Percentiles rank a stretch among this genome's conserved stretches.
These are phyloP conservation scores for Verbena officinalis DNA, from an alignment of 257 asterid species.

Conservation along the genomic window DNA sequence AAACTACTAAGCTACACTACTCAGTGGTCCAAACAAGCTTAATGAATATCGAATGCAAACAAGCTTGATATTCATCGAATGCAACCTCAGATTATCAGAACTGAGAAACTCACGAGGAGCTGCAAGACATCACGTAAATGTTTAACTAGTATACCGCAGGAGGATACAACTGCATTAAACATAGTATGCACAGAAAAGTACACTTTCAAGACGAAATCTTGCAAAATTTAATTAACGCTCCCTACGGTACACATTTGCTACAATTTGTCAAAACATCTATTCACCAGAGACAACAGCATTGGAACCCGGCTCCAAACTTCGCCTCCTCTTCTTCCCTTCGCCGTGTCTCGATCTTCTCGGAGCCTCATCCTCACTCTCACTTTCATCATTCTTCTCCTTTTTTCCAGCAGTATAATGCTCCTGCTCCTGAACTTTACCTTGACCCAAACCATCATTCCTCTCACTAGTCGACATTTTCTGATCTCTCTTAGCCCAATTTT, in stretches of 20 bases:
- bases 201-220: neutral
- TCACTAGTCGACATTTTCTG: slow-evolving; percentile 41
- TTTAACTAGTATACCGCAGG: neutral
- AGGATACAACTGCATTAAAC: neutral
- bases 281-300: slow-evolving; percentile 34
- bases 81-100: too few relatives aligned
- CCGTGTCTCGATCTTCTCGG: slow-evolving; percentile 92
- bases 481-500: slow-evolving; percentile 50
- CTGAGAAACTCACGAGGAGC: too few relatives aligned
- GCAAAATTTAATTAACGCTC: neutral
- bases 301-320: slow-evolving; percentile 48
- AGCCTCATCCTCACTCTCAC: slow-evolving; percentile 90
- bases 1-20: too few relatives aligned
- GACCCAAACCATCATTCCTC: slow-evolving; percentile 50
- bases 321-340: slow-evolving; percentile 81
- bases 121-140: too few relatives aligned
- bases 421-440: slow-evolving; percentile 52
- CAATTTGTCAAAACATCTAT: slow-evolving; percentile 23
- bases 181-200: neutral
- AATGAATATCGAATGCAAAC: too few relatives aligned
- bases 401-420: slow-evolving; percentile 55
- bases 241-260: neutral
- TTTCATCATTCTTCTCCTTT: slow-evolving; percentile 56
- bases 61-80: too few relatives aligned
- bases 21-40: too few relatives aligned